Evolutionary conservation across 2,329 filamentous ascomycete species (phyloP), one percentile per base, ranked within the genome.

Genomic region (Hypoxylon sp.): DNA sequence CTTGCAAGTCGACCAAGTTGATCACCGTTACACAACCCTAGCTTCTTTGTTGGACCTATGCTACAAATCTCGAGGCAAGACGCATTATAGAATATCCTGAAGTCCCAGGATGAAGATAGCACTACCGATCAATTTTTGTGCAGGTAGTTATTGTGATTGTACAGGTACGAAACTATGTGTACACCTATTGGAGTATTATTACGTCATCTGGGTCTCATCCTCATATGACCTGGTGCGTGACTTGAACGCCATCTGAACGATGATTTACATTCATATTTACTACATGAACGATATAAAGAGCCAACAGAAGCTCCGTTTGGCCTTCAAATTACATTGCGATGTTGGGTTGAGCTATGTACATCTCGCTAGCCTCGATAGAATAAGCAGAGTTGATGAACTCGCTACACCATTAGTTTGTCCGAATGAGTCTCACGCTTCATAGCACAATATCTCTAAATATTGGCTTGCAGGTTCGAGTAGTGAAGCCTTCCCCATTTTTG

Each of bases 201-300:
- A 56, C 57, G 63, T 61, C 51, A 61, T 61, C 57, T 14, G 25
- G 13, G 11, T 52, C 9, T 17, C 45, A 17, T 41, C 10, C n/a
- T 55, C 13, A 32, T 9, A 3, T 46, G 14, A 52, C 45, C 30
- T 19, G 38, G 41, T 59, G 23, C 43, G 23, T 50, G 14, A 56
- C 30, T 30, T 43, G 28, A 13, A 49, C 32, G 13, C 11, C 36
- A 21, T 36, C 21, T 5, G 11, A 10, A 21, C 38, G 17, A 43
- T 11, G 38, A 43, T 9, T 43, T 11, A 19, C 5, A 17, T 41
- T 17, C n/a, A 43, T 43, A 41, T 9, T 41, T 19, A 43, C 38
- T 43, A 7, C 1, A 14, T 38, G 17, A n/a, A 38, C n/a, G 17
- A n/a, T n/a, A 46, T 3, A 9, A 46, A 46, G 19, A 10, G 3